Evolutionary conservation across 1,284 basidiomycete species (phyloP), one percentile per base, ranked within the genome.

Genomic region (Hemileia vastatrix): DNA sequence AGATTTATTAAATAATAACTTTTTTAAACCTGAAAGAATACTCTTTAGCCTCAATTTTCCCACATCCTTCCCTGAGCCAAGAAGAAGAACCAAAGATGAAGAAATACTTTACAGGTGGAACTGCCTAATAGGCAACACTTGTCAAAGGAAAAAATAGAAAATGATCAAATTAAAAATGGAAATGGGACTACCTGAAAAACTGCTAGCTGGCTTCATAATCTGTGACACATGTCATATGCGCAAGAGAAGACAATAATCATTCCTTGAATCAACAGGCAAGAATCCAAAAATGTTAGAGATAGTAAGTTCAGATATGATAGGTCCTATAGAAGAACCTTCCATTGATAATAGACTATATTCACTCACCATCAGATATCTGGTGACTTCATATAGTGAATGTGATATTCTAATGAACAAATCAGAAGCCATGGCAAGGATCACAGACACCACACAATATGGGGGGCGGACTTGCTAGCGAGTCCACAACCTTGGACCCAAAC

Each of bases 241-340:
- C 2, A 55, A 55, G 11, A 23, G 43, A 1, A 55, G 13, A 4
- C 4, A 27, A 4, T 9, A 11, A 15, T 57, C 4, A 11, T n/a
- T 45, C 55, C 1, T 19, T 31, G 1, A 31, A 49, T 24, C 2
- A 33, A 1, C 27, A 23, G n/a, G n/a, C n/a, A n/a, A n/a, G n/a
- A n/a, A n/a, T 2, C 4, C 31, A 1, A 44, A 32, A 1, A 6
- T 2, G 2, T 21, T 59, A 1, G 33, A 50, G 4, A 52, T 59
- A 2, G 49, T 59, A 18, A 49, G 32, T 11, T 33, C n/a, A 18
- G 57, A 59, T 18, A 21, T 59, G 4, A 59, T 59, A 31, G 57
- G 57, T 33, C 57, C 57, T 4, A 45, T 57, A 32, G 53, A 54
- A 8, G 23, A 45, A 13, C 13, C 15, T 3, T 40, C 54, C 6